These are phyloP conservation scores for Cucurbita moschata DNA, from an alignment of 306 rosid genomes.

Conservation along the genomic window DNA sequence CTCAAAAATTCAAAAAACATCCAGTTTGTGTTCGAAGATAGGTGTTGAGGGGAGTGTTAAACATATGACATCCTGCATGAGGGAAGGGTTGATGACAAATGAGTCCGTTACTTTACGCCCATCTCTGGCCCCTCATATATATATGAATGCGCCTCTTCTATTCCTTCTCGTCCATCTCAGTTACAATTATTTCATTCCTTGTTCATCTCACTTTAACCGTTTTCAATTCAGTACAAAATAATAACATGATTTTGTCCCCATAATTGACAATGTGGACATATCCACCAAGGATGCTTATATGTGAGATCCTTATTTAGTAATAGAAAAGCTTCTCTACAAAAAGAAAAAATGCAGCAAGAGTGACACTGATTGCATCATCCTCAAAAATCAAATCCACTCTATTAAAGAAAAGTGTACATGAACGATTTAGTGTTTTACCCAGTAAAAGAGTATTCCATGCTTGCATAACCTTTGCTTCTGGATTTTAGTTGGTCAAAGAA, in stretches of 20 bases:
- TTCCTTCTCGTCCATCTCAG: background rate
- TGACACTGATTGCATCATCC: background rate
- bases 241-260: background rate
- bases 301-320: background rate
- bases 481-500: constrained; percentile 96
- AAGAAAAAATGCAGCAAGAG: background rate
- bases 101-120: too few relatives aligned
- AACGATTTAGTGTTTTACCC: constrained; percentile 34
- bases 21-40: too few relatives aligned
- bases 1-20: too few relatives aligned
- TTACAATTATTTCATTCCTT: background rate
- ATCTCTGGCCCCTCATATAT: too few relatives aligned
- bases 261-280: background rate
- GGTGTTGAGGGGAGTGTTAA: too few relatives aligned
- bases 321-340: background rate
- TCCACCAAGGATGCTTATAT: background rate
- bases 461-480: constrained; percentile 90
- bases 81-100: background rate
- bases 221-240: background rate
- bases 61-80: too few relatives aligned
- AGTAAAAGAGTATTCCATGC: constrained; percentile 73
- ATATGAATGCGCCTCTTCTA: background rate
- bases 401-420: background rate
- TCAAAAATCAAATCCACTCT: background rate
- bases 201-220: background rate